These are phyloP conservation scores for Trichophyton schoenleinii DNA, from an alignment of 2,329 filamentous ascomycete species.

Conservation along the genomic window DNA sequence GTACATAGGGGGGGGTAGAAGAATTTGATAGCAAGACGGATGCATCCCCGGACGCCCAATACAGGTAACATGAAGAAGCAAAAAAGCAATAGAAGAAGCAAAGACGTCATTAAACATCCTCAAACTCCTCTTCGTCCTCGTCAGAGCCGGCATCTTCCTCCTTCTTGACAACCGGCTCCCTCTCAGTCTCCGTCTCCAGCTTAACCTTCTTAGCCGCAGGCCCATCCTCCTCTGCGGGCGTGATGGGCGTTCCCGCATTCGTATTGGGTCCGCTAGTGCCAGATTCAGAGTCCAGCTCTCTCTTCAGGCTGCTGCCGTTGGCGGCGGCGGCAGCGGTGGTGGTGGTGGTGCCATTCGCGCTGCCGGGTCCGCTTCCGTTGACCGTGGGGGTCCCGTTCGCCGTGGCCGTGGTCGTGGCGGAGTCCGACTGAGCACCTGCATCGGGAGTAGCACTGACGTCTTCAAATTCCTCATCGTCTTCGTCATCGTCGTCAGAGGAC, in stretches of 20 bases:
- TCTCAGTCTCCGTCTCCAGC: conserved; percentile 17
- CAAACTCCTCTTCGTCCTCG: conserved; percentile 36
- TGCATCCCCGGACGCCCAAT: not conserved
- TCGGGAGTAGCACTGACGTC: conserved; percentile 16
- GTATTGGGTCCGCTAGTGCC: conserved; percentile 29
- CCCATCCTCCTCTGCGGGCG: conserved; percentile 28
- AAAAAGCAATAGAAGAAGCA: not conserved
- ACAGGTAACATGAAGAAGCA: not conserved
- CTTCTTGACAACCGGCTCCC: conserved; percentile 24
- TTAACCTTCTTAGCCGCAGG: conserved; percentile 36
- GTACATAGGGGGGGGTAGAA: not conserved
- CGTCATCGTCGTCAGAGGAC: conserved; percentile 23
- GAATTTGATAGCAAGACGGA: not conserved
- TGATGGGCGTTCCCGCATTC: conserved; percentile 25
- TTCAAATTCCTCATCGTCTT: conserved; percentile 16
- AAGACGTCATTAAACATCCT: conserved; percentile 24
- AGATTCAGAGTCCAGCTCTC: conserved; percentile 29
- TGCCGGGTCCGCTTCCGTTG: conserved; percentile 9
- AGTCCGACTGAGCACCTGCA: conserved; percentile 23
- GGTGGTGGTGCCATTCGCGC: too few relatives aligned
- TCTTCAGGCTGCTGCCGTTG: conserved; percentile 21
- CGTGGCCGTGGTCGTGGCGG: conserved; percentile 11
- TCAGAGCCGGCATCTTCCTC: conserved; percentile 24
- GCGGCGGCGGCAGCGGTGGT: too few relatives aligned
- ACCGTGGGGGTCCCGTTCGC: conserved; percentile 7